Conservation (phyloP, 208 protist species). For the Crithidia fasciculata region DNA sequence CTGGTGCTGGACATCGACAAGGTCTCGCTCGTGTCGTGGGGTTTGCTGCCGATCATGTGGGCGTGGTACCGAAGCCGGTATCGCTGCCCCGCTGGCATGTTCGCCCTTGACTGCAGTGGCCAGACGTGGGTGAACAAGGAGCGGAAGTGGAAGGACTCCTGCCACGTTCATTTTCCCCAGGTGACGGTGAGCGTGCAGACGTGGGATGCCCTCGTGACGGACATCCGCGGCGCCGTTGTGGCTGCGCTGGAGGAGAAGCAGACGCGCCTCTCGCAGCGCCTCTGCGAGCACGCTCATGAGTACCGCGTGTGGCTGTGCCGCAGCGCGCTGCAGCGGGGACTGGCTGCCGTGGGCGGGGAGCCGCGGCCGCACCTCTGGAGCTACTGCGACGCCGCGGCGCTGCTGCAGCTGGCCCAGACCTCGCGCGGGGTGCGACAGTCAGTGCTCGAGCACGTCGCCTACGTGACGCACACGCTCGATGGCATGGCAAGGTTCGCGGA, state of each 20-base stretch:
- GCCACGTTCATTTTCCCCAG: conserved; percentile 76
- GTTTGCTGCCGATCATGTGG: conserved; percentile 44
- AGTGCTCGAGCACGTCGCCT: conserved; percentile 39
- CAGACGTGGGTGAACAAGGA: conserved; percentile 37
- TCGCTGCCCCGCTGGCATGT: conserved; percentile 29
- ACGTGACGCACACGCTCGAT: conserved; percentile 5
- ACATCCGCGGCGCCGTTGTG: conserved; percentile 38
- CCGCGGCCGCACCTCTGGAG: conserved; percentile 33
- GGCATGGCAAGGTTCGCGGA: conserved; percentile 22
- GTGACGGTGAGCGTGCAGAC: conserved; percentile 35
- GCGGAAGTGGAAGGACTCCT: conserved; percentile 58
- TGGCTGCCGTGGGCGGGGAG: conserved; percentile 13
- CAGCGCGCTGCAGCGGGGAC: conserved; percentile 1
- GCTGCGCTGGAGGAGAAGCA: conserved; percentile 16
- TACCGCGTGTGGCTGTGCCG: conserved; percentile 18
- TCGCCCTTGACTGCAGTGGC: conserved; percentile 61
- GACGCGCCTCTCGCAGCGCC: conserved; percentile 16
- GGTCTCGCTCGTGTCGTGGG: conserved; percentile 36
- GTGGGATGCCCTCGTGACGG: conserved; percentile 27
- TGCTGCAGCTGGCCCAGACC: conserved; percentile 17
- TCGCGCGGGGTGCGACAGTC: conserved; percentile 18
- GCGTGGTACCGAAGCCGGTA: conserved; percentile 45
- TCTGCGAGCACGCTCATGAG: conserved; percentile 10
- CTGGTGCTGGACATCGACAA: conserved; percentile 70
- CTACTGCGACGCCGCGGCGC: conserved; percentile 24